phyloP scores from a whole-genome alignment of 345 rosid species.

The Hibiscus mutabilis region DNA sequence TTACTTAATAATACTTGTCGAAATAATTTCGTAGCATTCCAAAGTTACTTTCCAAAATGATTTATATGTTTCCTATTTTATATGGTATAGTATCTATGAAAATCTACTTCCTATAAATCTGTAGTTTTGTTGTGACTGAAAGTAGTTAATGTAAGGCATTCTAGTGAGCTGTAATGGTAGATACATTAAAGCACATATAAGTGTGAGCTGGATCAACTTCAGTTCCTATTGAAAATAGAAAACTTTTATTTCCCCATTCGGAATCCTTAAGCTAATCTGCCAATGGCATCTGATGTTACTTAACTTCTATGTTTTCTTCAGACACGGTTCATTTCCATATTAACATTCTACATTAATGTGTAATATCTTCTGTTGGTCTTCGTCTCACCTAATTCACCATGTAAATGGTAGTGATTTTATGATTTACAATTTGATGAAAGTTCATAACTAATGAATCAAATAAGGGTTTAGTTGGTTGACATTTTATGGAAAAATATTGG shows the following conservation, averaged over 20 bases:
- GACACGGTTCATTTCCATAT: neutral
- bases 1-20: neutral
- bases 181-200: neutral
- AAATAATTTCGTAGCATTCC: neutral
- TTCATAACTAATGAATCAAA: neutral
- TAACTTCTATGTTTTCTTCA: neutral
- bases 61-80: neutral
- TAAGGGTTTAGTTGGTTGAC: neutral
- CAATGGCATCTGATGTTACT: neutral
- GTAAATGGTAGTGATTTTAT: neutral
- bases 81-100: slow-evolving; percentile 2
- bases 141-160: neutral
- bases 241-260: neutral
- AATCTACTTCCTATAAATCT: neutral
- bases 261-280: neutral
- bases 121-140: neutral
- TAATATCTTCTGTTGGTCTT: no score
- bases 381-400: neutral
- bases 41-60: neutral
- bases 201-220: neutral
- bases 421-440: neutral
- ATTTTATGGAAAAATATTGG: neutral
- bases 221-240: neutral
- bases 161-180: neutral
- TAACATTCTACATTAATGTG: neutral